Conservation (phyloP, 1,284 basidiomycete genomes). For the Coriolopsis trogii region DNA sequence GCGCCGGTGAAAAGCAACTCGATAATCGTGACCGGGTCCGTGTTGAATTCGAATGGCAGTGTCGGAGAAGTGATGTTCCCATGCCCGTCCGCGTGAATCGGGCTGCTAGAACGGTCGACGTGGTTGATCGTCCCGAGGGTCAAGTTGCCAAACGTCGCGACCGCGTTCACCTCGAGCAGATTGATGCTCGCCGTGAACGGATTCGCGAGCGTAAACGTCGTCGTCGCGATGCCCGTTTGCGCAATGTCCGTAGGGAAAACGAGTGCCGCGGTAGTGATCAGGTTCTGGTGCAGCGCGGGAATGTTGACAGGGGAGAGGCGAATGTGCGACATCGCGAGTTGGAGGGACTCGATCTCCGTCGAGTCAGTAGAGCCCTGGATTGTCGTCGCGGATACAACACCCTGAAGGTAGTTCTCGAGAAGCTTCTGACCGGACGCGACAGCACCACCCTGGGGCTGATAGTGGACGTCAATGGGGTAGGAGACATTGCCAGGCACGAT, state of each 20-base stretch:
- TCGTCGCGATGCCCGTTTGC: constrained; percentile 57
- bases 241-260: constrained; percentile 62
- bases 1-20: constrained; percentile 58
- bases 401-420: constrained; percentile 76
- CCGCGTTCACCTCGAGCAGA: constrained; percentile 59
- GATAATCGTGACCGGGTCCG: constrained; percentile 67
- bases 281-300: constrained; percentile 66
- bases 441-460: constrained; percentile 60
- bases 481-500: constrained; percentile 57
- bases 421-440: constrained; percentile 58
- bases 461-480: constrained; percentile 67
- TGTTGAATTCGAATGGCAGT: constrained; percentile 68
- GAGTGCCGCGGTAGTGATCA: constrained; percentile 60
- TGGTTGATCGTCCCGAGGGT: constrained; percentile 61
- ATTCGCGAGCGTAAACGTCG: constrained; percentile 63
- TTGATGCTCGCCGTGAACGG: constrained; percentile 82
- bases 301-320: constrained; percentile 64
- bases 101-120: constrained; percentile 41
- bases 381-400: constrained; percentile 56
- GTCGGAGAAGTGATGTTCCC: constrained; percentile 59
- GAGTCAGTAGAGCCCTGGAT: constrained; percentile 64
- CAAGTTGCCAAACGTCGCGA: constrained; percentile 56
- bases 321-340: constrained; percentile 67
- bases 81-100: constrained; percentile 66
- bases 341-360: constrained; percentile 67